Base-by-base conservation (phyloP, 2,329 filamentous ascomycete species). In the Trichoderma atroviride region DNA sequence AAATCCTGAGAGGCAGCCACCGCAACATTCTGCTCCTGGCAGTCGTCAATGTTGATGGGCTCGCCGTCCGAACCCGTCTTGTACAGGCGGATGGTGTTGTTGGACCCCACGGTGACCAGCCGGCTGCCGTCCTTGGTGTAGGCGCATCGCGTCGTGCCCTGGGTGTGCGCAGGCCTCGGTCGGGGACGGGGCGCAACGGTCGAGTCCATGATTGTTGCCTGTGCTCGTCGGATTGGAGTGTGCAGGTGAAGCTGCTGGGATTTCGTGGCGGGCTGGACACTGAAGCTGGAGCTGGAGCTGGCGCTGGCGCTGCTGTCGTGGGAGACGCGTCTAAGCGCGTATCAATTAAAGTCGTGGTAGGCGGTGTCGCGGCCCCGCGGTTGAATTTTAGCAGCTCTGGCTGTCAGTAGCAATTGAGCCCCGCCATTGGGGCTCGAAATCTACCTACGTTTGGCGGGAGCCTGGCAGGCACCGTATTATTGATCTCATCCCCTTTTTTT, bases 31-130 rank as follows among this genome's bases (percentile, higher is more conserved):
- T 92, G 91, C 74, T 97, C 95, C 71, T 92, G 91, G 67, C 91
- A 93, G 72, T 97, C 93, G 78, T 98, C 95, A 69, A 99, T 91
- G 69, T 95, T 97, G 70, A 88, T 89, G 11, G 96, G 96, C 79
- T 99, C 96, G 74, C 94, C 94, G 81, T 97, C 92, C 50, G 92
- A 96, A 70, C 93, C 93, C 16, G 94, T 96, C 74, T 91, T 92
- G 83, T 97, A 99, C 61, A 98, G 88, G 61, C 96, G 92, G 76
- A 97, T 94, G 9, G 93, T 93, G 76, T 96, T 96, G 82, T 98
- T 97, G 70, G 93, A 91, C 72, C 96, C 96, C 71, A 94, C 94
- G 13, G 96, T 98, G 73, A 98, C 89, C 69, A 99, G 86, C 75
- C 92, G 92, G 74, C 87, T 87, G 71, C 96, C 96, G 79, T 97